phyloP scores from a whole-genome alignment of 192 early-diverging fungal genomes.

The Gonapodya sp. region DNA sequence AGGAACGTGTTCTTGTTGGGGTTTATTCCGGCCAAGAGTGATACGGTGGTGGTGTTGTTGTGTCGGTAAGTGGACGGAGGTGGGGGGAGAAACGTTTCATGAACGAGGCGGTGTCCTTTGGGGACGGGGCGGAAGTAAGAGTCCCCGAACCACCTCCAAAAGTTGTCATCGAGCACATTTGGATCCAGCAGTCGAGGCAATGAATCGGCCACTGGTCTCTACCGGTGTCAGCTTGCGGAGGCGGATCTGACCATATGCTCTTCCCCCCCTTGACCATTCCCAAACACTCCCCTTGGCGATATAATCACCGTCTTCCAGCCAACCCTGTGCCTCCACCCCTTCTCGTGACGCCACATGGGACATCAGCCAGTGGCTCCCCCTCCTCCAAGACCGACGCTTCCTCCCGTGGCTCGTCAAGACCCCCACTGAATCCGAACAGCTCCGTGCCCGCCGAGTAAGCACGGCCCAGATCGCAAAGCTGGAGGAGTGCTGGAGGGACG shows the following conservation, averaged over 20 bases:
- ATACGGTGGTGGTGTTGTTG: constrained; percentile 93
- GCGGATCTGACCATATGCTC: too few relatives aligned
- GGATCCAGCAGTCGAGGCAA: too few relatives aligned
- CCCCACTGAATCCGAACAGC: constrained; percentile 75
- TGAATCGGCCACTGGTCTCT: too few relatives aligned
- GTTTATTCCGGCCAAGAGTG: constrained; percentile 96
- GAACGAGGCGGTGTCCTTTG: too few relatives aligned
- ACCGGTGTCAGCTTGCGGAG: too few relatives aligned
- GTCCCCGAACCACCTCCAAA: too few relatives aligned
- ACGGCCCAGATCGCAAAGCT: constrained; percentile 72
- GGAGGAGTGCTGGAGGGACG: constrained; percentile 86
- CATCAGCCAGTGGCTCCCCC: constrained; percentile 87
- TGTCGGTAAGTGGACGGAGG: constrained; percentile 81
- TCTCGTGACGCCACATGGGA: constrained; percentile 97
- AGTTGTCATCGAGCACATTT: too few relatives aligned
- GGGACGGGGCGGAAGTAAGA: too few relatives aligned
- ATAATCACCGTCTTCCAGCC: constrained; percentile 29
- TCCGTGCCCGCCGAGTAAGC: constrained; percentile 72
- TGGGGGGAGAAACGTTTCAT: too few relatives aligned
- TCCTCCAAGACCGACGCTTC: constrained; percentile 91
- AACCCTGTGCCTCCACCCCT: constrained; percentile 83
- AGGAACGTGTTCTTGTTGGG: constrained; percentile 93
- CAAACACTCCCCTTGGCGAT: too few relatives aligned
- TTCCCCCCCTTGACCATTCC: too few relatives aligned
- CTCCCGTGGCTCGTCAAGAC: constrained; percentile 89